phyloP scores from a whole-genome alignment of 768 basidiomycete species.

The Chalciporus pseudorubinellus region DNA sequence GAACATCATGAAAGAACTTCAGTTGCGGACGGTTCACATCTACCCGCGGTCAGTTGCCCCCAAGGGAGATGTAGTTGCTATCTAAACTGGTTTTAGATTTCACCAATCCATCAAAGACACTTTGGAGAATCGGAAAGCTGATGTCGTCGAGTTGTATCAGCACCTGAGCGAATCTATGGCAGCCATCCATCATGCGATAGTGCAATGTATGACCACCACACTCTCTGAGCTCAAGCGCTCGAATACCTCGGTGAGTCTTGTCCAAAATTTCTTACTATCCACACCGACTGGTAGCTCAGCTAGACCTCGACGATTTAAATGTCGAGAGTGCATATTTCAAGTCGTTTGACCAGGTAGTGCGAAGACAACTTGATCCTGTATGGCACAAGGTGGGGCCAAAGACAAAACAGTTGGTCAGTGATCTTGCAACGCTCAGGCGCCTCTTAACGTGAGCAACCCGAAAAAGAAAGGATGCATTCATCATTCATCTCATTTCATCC shows the following conservation, averaged over 20 bases:
- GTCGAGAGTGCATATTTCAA: conserved; percentile 93
- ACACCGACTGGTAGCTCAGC: conserved; percentile 41
- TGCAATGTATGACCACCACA: conserved; percentile 92
- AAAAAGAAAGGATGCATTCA: not conserved
- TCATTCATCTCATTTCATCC: not conserved
- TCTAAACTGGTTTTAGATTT: conserved; percentile 54
- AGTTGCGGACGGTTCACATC: conserved; percentile 83
- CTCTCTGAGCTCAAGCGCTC: conserved; percentile 87
- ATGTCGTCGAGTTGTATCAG: conserved; percentile 90
- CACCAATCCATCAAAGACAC: conserved; percentile 84
- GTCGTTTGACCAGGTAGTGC: conserved; percentile 86
- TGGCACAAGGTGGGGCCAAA: conserved; percentile 96
- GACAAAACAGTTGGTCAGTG: conserved; percentile 88
- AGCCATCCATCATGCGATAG: conserved; percentile 89
- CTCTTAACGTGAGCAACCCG: conserved; percentile 63
- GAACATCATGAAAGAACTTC: conserved; percentile 90
- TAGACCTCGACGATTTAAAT: conserved; percentile 90
- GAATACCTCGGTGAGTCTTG: conserved; percentile 58
- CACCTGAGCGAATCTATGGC: conserved; percentile 81
- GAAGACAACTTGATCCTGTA: conserved; percentile 85
- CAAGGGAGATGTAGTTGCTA: not conserved
- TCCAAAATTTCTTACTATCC: not conserved
- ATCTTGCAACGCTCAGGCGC: conserved; percentile 80
- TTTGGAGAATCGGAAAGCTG: conserved; percentile 79
- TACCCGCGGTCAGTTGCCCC: conserved; percentile 70